Evolutionary conservation across 129 eudicot genomes (phyloP).

Genomic region (Ambrosia artemisiifolia): DNA sequence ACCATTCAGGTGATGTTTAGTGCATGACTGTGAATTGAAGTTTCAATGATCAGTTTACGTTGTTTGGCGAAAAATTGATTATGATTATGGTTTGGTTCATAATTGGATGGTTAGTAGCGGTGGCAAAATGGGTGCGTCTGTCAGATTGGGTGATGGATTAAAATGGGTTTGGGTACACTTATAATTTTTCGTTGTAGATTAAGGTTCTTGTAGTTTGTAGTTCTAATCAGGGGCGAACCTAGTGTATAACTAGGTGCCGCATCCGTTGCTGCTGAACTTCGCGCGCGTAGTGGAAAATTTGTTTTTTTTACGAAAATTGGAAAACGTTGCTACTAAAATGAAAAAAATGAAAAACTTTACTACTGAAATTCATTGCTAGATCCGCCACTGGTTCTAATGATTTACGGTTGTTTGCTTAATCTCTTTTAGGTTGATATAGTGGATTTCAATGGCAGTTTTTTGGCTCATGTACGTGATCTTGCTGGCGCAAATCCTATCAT

Average conservation of each 20-base stretch:
- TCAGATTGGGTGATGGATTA: no score
- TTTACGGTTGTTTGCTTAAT: slow-evolving; percentile 15
- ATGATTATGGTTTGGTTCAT: neutral
- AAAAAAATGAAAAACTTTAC: no score
- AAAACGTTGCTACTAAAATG: no score
- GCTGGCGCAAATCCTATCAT: slow-evolving; percentile 98
- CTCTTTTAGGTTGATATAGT: slow-evolving; percentile 82
- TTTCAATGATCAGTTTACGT: neutral
- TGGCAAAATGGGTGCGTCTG: neutral
- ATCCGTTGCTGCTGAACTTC: no score
- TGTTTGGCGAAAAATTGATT: neutral
- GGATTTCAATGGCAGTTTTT: slow-evolving; percentile 96
- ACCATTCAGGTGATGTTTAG: slow-evolving; percentile 1
- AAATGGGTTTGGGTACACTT: neutral
- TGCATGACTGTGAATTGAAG: neutral
- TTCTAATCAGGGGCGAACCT: no score
- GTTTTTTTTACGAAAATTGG: no score
- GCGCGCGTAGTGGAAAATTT: no score
- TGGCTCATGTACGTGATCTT: slow-evolving; percentile 90
- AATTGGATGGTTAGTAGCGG: neutral
- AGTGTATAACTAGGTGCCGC: no score
- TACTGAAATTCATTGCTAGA: no score
- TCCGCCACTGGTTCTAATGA: no score
- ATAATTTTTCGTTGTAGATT: neutral
- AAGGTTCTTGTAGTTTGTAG: neutral